Percentiles rank a stretch among this genome's conserved stretches.
These are phyloP conservation scores for Diaporthe humulicola DNA, from an alignment of 2,329 filamentous ascomycete genomes.

Conservation along the genomic window DNA sequence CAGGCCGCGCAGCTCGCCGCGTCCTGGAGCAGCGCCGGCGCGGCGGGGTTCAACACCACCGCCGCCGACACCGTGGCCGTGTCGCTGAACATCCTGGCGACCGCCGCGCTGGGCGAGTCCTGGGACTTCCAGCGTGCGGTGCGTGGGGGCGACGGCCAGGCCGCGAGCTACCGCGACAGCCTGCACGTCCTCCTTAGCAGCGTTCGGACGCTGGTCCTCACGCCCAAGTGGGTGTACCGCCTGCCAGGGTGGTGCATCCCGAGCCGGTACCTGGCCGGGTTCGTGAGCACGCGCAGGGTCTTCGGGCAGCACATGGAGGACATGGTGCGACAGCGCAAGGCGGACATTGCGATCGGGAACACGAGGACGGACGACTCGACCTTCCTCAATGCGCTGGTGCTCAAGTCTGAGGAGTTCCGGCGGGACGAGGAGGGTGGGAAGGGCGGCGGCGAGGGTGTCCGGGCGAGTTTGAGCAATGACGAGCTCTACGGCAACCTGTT, in stretches of 20 bases:
- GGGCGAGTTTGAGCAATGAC: background rate
- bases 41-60: background rate
- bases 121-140: slow-evolving; percentile 3
- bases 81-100: slow-evolving; percentile 19
- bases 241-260: background rate
- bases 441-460: background rate
- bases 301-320: slow-evolving; percentile 11
- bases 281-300: background rate
- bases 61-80: background rate
- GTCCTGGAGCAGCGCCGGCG: background rate
- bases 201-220: slow-evolving; percentile 17
- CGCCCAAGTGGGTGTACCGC: slow-evolving; percentile 19
- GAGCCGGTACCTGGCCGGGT: background rate
- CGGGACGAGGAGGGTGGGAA: slow-evolving; percentile 6
- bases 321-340: slow-evolving; percentile 16
- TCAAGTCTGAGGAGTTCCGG: slow-evolving; percentile 15
- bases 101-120: slow-evolving; percentile 4
- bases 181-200: slow-evolving; percentile 8
- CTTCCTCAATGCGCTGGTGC: slow-evolving; percentile 16
- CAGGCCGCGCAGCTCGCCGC: background rate
- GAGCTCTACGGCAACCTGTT: slow-evolving; percentile 16
- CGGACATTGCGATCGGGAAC: slow-evolving; percentile 3
- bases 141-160: background rate
- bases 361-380: slow-evolving; percentile 16
- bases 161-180: slow-evolving; percentile 21